phyloP scores from a whole-genome alignment of 2,329 filamentous ascomycete species.

The Neopestalotiopsis rosae region DNA sequence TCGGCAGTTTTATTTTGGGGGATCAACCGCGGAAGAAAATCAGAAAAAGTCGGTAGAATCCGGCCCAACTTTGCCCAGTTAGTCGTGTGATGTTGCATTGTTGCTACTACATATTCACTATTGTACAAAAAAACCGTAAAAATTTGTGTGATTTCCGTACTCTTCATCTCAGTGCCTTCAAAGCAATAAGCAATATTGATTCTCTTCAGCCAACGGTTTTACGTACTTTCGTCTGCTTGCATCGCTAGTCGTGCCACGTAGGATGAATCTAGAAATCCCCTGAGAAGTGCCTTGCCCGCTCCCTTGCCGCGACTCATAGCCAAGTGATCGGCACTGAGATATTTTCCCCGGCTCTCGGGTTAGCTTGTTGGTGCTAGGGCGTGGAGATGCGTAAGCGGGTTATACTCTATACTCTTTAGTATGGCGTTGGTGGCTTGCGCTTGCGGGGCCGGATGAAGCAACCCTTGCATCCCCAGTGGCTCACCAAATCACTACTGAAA shows the following conservation, averaged over 20 bases:
- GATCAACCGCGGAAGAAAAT: background rate
- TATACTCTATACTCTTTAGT: background rate
- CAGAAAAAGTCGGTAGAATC: background rate
- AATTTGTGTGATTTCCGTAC: background rate
- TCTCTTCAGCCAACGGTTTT: background rate
- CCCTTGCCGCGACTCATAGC: background rate
- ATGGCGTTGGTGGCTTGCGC: background rate
- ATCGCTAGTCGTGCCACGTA: background rate
- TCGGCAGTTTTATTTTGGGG: background rate
- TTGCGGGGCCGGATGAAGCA: background rate
- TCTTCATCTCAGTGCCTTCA: background rate
- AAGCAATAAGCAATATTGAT: background rate
- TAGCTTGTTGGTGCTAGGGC: background rate
- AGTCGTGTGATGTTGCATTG: background rate
- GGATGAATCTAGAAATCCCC: background rate
- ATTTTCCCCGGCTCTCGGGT: background rate
- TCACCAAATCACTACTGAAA: background rate
- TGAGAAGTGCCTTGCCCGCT: background rate
- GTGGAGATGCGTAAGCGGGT: background rate
- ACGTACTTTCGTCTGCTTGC: background rate
- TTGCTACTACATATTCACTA: too few relatives aligned
- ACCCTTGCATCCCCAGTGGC: background rate
- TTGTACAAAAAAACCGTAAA: too few relatives aligned
- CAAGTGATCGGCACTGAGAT: background rate
- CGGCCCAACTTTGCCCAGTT: background rate